Evolutionary conservation across 2,329 filamentous ascomycete genomes (phyloP).

Genomic region (Botrytis deweyae): DNA sequence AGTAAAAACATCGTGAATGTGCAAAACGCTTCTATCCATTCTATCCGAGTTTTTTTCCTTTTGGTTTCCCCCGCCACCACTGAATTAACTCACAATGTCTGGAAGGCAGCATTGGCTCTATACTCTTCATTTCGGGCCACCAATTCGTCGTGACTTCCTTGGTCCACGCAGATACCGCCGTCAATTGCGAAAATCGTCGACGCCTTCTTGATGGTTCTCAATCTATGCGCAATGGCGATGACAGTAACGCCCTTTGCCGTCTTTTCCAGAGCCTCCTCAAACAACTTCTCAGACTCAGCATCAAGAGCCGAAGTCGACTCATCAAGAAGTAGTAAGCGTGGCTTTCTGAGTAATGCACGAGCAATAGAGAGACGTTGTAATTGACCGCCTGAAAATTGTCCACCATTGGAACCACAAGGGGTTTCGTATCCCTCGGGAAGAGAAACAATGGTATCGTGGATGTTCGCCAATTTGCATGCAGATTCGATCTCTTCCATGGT

Average conservation of each 20-base stretch:
- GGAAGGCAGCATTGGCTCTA: conserved; percentile 45
- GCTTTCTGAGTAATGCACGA: conserved; percentile 68
- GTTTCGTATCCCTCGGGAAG: conserved; percentile 67
- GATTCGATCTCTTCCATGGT: conserved; percentile 62
- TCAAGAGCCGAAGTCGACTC: conserved; percentile 81
- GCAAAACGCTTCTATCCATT: background rate
- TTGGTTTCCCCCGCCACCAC: background rate
- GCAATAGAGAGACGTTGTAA: conserved; percentile 76
- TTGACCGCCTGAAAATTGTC: conserved; percentile 74
- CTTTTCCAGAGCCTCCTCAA: conserved; percentile 65
- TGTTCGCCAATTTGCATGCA: conserved; percentile 61
- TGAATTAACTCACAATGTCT: conserved; percentile 9
- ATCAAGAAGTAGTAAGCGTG: conserved; percentile 72
- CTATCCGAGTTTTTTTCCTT: background rate
- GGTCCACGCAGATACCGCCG: conserved; percentile 51
- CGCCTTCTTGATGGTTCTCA: conserved; percentile 57
- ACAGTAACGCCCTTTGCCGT: conserved; percentile 54
- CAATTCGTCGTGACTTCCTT: conserved; percentile 54
- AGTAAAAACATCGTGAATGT: background rate
- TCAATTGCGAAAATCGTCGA: conserved; percentile 58
- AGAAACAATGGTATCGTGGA: conserved; percentile 64
- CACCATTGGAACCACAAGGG: conserved; percentile 65
- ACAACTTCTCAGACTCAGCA: conserved; percentile 62
- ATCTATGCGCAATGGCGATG: conserved; percentile 57
- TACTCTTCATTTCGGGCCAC: conserved; percentile 51